Evolutionary conservation across 345 rosid genomes (phyloP), one percentile per base, ranked within the genome.

Genomic region (Corchorus olitorius): DNA sequence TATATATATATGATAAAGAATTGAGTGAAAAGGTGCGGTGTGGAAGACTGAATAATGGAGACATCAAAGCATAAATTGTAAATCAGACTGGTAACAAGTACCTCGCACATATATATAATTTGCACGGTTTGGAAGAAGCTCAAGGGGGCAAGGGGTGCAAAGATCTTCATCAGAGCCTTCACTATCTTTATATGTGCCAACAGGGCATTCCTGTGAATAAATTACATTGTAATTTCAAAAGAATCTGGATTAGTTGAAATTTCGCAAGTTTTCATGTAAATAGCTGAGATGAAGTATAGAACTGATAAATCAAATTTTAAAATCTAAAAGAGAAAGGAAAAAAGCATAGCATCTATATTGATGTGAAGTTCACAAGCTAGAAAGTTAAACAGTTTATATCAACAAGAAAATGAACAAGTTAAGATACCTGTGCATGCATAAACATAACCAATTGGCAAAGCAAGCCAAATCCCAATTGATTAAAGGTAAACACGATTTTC

Each of bases 101-200:
- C 99, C 99, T 89, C 98, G 89, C 64, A 88, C 90, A 76, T 93
- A 87, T 39, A 92, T 86, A 82, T 87, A 96, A 79, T 86, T 83
- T 43, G 97, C 98, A 76, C 98, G 97, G 61, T 65, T 83, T 79
- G 99, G 99, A 76, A 93, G 98, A 76, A 73, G 84, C 69, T 92
- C 93, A 46, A 88, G 84, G 10, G 97, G 84, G 86, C 99, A 93
- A 84, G 94, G 92, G 68, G 75, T 88, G 79, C 99, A 96, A 63
- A 96, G 97, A 78, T 74, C 75, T 87, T 78, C 89, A 82, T 92
- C 93, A 78, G 99, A 96, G 55, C 99, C 99, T 75, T 87, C 94
- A 45, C 85, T 85, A 80, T 86, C 86, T 87, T 96, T 96, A 83
- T 87, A 96, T 74, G 98, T 96, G 67, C 99, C 99, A 80, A 92